Evolutionary conservation across 371 early-diverging fungal genomes (phyloP).

Genomic region (Fennellomyces sp.): DNA sequence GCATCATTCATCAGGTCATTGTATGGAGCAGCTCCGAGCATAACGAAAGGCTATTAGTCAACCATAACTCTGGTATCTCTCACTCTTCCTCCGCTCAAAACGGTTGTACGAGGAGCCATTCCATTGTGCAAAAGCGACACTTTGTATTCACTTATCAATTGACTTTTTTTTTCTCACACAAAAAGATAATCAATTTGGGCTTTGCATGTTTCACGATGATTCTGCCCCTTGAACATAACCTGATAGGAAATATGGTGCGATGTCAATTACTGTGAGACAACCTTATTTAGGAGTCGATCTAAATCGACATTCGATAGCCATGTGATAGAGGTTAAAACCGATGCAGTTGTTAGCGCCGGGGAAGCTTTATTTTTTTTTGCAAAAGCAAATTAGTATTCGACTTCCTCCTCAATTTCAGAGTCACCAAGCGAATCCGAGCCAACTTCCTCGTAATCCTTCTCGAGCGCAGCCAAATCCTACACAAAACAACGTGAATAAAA

Average conservation of each 20-base stretch:
- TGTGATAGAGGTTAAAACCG: too few species aligned
- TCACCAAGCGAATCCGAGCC: constrained; percentile 77
- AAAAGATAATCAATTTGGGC: neutral
- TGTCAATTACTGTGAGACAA: too few species aligned
- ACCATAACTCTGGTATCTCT: too few species aligned
- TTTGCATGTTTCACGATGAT: neutral
- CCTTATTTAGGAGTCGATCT: too few species aligned
- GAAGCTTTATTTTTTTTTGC: too few species aligned
- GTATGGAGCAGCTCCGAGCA: too few species aligned
- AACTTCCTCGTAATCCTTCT: constrained; percentile 98
- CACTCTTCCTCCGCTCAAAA: neutral
- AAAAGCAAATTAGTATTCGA: constrained; percentile 9
- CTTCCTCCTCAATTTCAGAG: constrained; percentile 55
- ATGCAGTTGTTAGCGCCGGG: too few species aligned
- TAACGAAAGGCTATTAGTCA: too few species aligned
- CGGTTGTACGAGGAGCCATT: neutral
- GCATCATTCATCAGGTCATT: too few species aligned
- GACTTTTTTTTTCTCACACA: neutral
- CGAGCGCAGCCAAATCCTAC: constrained; percentile 97
- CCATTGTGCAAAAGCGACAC: neutral
- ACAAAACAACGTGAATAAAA: neutral
- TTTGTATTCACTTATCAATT: neutral
- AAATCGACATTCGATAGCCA: too few species aligned
- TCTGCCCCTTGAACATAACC: too few species aligned
- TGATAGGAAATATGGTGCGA: too few species aligned